phyloP scores from a whole-genome alignment of 129 eudicot species.

The Rutidosis leptorrhynchoides region DNA sequence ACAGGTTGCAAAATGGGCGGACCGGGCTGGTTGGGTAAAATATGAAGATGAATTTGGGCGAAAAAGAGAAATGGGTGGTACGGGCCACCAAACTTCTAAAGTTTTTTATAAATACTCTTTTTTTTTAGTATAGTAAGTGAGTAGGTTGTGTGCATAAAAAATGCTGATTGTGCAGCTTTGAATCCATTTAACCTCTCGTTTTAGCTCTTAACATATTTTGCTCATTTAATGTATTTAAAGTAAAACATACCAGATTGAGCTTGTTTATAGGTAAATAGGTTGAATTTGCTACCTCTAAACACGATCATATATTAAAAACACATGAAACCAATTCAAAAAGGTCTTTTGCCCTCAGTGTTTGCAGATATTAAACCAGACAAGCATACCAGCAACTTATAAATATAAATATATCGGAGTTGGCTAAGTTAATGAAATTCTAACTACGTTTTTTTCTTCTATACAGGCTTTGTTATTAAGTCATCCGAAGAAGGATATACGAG shows the following conservation, averaged over 20 bases:
- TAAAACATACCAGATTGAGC: background rate
- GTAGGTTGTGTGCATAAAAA: background rate
- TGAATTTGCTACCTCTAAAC: background rate
- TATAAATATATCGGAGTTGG: background rate
- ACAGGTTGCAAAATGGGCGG: background rate
- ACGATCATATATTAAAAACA: background rate
- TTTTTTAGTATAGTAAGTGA: too few species aligned
- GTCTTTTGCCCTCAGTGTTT: background rate
- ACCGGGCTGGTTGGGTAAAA: background rate
- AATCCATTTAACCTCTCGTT: background rate
- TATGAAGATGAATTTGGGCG: background rate
- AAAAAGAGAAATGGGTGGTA: background rate
- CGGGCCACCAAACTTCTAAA: background rate
- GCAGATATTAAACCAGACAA: background rate
- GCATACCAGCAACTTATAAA: background rate
- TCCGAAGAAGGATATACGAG: constrained; percentile 84
- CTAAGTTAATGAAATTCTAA: background rate
- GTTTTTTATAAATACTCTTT: background rate
- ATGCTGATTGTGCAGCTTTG: background rate
- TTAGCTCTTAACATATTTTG: background rate
- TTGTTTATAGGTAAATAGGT: background rate
- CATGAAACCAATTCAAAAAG: background rate
- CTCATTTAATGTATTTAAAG: background rate
- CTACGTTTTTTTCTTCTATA: background rate
- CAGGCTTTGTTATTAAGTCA: constrained; percentile 91